These are phyloP conservation scores for Platanus orientalis DNA, from an alignment of 164 flowering plant genomes.

Conservation along the genomic window DNA sequence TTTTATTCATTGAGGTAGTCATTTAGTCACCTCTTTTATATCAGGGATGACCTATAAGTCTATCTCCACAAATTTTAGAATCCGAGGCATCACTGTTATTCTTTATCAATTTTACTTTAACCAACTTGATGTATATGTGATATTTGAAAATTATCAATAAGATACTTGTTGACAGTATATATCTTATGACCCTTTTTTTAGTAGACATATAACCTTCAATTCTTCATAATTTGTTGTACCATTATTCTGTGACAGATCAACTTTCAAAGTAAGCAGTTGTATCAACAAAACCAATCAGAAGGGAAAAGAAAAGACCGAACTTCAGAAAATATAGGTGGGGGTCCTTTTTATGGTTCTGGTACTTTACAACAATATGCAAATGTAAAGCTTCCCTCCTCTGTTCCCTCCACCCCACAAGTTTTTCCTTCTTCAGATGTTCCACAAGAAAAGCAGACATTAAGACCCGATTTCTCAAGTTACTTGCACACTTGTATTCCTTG, in stretches of 20 bases:
- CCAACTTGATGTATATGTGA: too few species aligned
- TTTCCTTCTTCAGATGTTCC: slow-evolving; percentile 14
- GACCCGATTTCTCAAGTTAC: slow-evolving; percentile 28
- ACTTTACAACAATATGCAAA: slow-evolving; percentile 4
- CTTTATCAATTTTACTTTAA: neutral
- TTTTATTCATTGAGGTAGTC: neutral
- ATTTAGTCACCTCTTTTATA: neutral
- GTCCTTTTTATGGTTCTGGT: slow-evolving; percentile 13
- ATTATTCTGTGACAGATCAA: slow-evolving; percentile 27
- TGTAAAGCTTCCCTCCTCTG: slow-evolving; percentile 12
- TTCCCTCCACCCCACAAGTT: slow-evolving; percentile 18
- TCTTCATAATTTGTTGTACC: neutral
- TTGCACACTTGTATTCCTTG: slow-evolving; percentile 20
- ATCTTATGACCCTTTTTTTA: too few species aligned
- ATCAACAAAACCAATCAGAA: slow-evolving; percentile 25
- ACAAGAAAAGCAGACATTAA: slow-evolving; percentile 21
- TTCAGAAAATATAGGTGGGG: slow-evolving; percentile 17
- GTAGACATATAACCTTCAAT: neutral
- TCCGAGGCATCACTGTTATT: neutral
- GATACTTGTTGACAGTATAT: too few species aligned
- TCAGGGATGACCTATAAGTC: too few species aligned
- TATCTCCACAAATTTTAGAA: neutral
- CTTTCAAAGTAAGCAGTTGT: slow-evolving; percentile 27
- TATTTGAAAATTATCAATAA: too few species aligned
- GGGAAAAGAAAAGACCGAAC: slow-evolving; percentile 26